Base-by-base conservation (phyloP, 176 grass and related monocot genomes). In the Miscanthus lutarioriparius region DNA sequence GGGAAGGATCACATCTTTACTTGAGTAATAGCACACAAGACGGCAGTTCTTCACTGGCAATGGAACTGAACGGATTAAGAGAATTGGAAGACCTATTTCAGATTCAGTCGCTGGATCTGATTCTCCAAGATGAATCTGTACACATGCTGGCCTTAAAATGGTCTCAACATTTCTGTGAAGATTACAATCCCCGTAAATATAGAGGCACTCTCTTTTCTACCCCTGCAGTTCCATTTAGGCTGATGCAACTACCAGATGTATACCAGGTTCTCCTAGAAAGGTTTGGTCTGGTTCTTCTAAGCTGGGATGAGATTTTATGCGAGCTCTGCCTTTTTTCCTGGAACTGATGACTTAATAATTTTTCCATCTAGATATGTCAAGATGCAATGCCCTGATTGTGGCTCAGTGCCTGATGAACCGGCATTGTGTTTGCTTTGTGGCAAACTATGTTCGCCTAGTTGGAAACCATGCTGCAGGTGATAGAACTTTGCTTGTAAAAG, bases 401-500 rank as follows among this genome's bases (percentile, higher is more conserved):
- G 86, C 30, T 72, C 65, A 66, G 90, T 99, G 72, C 93, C 97
- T 66, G 93, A 99, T 77, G 93, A 99, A 77, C 97, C 97, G 8
- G 90, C 97, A 45, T 75, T 99, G 41, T 99, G 97, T 85, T 89
- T 99, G 65, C 85, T 99, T 82, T 99, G 97, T 64, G 93, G 97
- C 37, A 94, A 89, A 70, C 69, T 96, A 56, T 99, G 97, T 87
- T 96, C 97, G 1, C 88, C 93, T 64, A 94, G 80, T 79, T 92
- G 93, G 93, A 99, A 94, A 45, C 89, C 86, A 64, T 99, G 93
- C 85, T 99, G 97, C 92, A 91, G 93, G 97, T 99, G 71, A 78
- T 56, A 45, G 43, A 62, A 39, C 44, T 85, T 40, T 81, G 36
- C 6, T 32, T 63, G 33, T 88, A 86, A 13, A 23, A 77, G 22